Base-by-base conservation (phyloP, 2,329 filamentous ascomycete genomes). In the Gnomoniopsis smithogilvyi region DNA sequence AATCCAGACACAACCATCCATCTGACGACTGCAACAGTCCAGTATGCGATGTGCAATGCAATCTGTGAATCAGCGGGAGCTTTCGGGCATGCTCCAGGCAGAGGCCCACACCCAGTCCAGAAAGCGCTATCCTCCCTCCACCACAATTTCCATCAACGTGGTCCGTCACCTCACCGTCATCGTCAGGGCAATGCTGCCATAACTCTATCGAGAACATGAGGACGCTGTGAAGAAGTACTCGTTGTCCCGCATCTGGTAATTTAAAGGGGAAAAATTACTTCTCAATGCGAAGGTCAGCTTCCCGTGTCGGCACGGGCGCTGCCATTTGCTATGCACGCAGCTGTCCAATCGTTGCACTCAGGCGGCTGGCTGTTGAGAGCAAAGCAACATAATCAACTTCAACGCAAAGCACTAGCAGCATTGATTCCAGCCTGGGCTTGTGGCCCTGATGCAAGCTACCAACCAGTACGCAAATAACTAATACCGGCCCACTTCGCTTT, bases 291-390 rank as follows among this genome's bases (percentile, higher is more conserved):
- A 54, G 17, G 30, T 33, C 45, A 54, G 52, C 19, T 19, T 36
- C 3, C 30, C 26, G 52, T 30, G 33, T 49, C 19, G 53, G 30
- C 46, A 30, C 30, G 36, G 54, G 6, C 43, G 43, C 43, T 46
- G n/a, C 19, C 11, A 46, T n/a, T 14, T n/a, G 14, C 6, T 41
- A n/a, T 2, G 34, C 33, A 41, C 45, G 17, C 45, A 50, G 46
- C 46, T 56, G 54, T 41, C 50, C 46, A 56, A 46, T 45, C 46
- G 22, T 26, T 56, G 54, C 36, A 49, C 54, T 50, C 21, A 30
- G 46, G 34, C 46, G 33, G 30, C 46, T 50, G 33, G 30, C 46
- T 50, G 45, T 54, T 15, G 38, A 33, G n/a, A 19, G 2, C 24
- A 54, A 26, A 30, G 41, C 17, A 46, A n/a, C 51, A 12, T 22